These are phyloP conservation scores for Fusarium sp. DNA, from an alignment of 2,329 filamentous ascomycete species.

Conservation along the genomic window DNA sequence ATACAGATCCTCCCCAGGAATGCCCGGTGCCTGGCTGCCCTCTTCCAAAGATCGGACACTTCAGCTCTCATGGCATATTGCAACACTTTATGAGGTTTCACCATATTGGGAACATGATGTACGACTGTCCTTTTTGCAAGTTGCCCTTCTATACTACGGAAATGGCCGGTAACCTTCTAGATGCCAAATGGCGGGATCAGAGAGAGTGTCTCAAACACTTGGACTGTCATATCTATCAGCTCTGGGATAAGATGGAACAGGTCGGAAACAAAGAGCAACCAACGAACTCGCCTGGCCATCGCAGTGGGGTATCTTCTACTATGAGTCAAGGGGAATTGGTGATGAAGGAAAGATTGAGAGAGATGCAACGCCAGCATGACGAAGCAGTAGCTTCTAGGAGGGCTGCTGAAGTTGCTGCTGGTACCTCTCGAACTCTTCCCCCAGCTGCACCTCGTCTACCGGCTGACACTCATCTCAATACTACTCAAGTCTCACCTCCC, in stretches of 20 bases:
- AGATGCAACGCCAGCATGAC: neutral
- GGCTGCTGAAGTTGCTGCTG: neutral
- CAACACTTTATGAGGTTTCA: constrained; percentile 27
- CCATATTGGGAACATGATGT: neutral
- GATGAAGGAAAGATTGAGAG: neutral
- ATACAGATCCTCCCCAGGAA: constrained; percentile 11
- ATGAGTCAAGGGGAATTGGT: no score
- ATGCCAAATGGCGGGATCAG: no score
- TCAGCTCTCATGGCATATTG: constrained; percentile 20
- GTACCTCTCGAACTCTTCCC: neutral
- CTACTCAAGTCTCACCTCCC: neutral
- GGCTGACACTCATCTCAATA: neutral
- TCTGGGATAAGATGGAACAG: constrained; percentile 33
- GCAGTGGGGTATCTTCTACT: no score
- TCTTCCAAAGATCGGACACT: neutral
- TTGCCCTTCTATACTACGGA: constrained; percentile 24
- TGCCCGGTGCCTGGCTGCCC: constrained; percentile 20
- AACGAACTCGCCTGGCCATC: neutral
- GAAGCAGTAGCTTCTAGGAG: neutral
- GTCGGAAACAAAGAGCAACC: no score
- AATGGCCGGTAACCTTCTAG: no score
- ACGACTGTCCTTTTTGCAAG: constrained; percentile 32
- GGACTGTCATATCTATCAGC: constrained; percentile 37
- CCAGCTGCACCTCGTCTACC: neutral
- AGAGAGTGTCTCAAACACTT: constrained; percentile 33